These are phyloP conservation scores for Hypholoma fasciculare DNA, from an alignment of 768 basidiomycete genomes.

Conservation along the genomic window DNA sequence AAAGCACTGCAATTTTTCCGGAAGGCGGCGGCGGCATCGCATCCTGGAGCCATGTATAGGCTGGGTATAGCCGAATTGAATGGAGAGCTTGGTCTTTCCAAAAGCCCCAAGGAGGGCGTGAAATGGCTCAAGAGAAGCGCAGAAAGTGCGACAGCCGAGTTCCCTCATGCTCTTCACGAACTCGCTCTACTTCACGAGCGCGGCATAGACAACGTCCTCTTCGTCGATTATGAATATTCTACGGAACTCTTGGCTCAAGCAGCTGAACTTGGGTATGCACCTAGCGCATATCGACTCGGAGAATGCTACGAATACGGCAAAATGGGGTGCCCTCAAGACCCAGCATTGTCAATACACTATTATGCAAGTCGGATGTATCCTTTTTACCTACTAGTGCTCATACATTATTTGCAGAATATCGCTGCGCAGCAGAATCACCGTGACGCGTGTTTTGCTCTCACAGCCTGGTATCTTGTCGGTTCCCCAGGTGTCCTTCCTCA, in stretches of 20 bases:
- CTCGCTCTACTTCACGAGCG: conserved; percentile 91
- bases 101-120: conserved; percentile 92
- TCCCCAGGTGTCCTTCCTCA: conserved; percentile 97
- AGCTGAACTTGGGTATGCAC: conserved; percentile 93
- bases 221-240: conserved; percentile 95
- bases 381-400: conserved; percentile 3
- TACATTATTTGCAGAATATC: conserved; percentile 69
- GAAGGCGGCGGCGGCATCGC: conserved; percentile 88
- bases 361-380: conserved; percentile 67
- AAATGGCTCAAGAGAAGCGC: conserved; percentile 98
- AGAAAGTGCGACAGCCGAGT: conserved; percentile 91
- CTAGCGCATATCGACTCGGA: conserved; percentile 92
- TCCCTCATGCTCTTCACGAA: conserved; percentile 95
- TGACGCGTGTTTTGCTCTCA: conserved; percentile 96
- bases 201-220: conserved; percentile 98
- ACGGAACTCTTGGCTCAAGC: conserved; percentile 94
- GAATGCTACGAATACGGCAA: conserved; percentile 99
- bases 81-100: conserved; percentile 85
- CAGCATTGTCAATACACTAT: conserved; percentile 97
- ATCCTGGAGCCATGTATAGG: conserved; percentile 96
- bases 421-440: conserved; percentile 97
- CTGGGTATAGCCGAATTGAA: conserved; percentile 96
- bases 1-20: conserved; percentile 93
- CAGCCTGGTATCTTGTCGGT: conserved; percentile 99
- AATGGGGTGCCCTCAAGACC: conserved; percentile 97